phyloP scores from a whole-genome alignment of 2,329 filamentous ascomycete genomes.

The Sporothrix inflata region DNA sequence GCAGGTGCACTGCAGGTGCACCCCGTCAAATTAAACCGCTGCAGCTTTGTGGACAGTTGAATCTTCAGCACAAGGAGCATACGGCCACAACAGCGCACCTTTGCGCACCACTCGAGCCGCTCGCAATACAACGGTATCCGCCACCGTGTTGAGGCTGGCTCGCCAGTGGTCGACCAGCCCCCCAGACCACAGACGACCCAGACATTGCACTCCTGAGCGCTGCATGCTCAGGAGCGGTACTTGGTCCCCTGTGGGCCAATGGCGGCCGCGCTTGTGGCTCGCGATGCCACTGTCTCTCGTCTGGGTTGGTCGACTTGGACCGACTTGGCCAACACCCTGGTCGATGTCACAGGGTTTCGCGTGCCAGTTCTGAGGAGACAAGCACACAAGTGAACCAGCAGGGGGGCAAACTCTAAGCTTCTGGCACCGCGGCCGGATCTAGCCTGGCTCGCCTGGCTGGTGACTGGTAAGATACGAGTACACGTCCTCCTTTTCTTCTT shows the following conservation, averaged over 20 bases:
- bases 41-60: conserved; percentile 21
- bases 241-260: conserved; percentile 23
- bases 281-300: conserved; percentile 30
- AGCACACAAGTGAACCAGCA: conserved; percentile 1
- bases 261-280: conserved; percentile 12
- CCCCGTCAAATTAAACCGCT: conserved; percentile 29
- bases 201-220: conserved; percentile 26
- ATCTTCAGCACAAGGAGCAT: conserved; percentile 1
- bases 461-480: conserved; percentile 5
- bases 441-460: background rate
- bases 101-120: conserved; percentile 19
- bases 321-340: conserved; percentile 11
- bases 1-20: conserved; percentile 21
- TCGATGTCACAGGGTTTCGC: conserved; percentile 24
- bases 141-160: background rate
- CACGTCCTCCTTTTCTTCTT: background rate
- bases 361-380: conserved; percentile 26
- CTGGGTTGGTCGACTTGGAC: background rate
- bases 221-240: conserved; percentile 25
- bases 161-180: conserved; percentile 13
- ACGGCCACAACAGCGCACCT: background rate
- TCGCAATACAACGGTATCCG: conserved; percentile 26
- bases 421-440: conserved; percentile 17
- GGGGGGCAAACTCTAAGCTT: conserved; percentile 23
- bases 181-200: conserved; percentile 8